These are phyloP conservation scores for Paramecium pentaurelia DNA, from an alignment of 73 alveolate genomes.

Conservation along the genomic window DNA sequence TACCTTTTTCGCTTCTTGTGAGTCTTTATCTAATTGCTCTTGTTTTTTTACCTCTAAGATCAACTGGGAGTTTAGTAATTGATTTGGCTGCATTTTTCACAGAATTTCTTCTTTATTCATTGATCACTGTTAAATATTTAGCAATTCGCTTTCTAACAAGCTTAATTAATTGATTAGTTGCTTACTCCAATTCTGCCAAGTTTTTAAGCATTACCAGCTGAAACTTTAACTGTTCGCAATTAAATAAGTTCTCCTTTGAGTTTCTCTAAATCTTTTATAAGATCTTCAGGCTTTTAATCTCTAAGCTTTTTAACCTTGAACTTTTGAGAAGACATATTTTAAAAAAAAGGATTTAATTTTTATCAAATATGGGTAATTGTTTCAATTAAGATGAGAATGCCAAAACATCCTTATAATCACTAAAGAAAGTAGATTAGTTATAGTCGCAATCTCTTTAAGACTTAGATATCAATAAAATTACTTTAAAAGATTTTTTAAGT, in stretches of 20 bases:
- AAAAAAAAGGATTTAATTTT: not conserved
- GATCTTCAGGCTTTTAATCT: not conserved
- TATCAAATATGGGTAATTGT: conserved; percentile 15
- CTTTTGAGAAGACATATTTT: not conserved
- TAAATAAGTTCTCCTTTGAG: not conserved
- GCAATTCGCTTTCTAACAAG: conserved; percentile 21
- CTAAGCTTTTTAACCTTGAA: not conserved
- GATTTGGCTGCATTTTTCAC: not conserved
- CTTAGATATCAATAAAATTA: not conserved
- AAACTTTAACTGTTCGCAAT: not conserved
- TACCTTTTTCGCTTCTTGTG: not conserved
- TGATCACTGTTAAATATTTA: not conserved
- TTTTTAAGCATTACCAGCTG: conserved; percentile 38
- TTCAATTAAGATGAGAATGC: not conserved
- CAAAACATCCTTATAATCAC: not conserved
- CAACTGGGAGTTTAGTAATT: not conserved
- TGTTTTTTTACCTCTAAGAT: not conserved
- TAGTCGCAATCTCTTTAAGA: not conserved
- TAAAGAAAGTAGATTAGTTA: not conserved
- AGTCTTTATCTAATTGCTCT: conserved; percentile 18
- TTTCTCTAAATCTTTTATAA: not conserved
- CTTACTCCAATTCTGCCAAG: not conserved
- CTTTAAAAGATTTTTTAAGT: not conserved
- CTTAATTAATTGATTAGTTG: not conserved
- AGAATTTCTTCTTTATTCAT: not conserved